These are phyloP conservation scores for Oryza brachyantha DNA, from an alignment of 176 grass and related monocot species.

Conservation along the genomic window DNA sequence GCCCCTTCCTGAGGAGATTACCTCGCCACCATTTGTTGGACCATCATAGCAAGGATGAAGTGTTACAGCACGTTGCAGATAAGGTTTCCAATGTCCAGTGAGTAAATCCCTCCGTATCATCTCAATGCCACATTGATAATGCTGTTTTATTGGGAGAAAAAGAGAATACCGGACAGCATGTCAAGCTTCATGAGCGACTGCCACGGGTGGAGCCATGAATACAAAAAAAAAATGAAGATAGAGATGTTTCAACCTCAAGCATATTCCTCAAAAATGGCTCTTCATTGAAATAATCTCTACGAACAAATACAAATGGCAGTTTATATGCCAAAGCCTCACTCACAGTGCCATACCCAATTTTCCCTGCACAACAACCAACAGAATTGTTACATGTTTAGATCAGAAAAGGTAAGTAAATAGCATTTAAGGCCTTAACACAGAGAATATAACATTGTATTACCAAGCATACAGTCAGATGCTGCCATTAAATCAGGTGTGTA, in stretches of 20 bases:
- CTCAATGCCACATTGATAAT: slow-evolving; percentile 95
- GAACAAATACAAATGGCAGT: slow-evolving; percentile 91
- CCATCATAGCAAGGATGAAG: slow-evolving; percentile 80
- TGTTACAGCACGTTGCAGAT: slow-evolving; percentile 80
- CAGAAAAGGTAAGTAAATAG: slow-evolving; percentile 4
- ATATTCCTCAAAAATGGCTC: slow-evolving; percentile 97
- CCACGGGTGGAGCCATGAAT: background rate
- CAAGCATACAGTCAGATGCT: slow-evolving; percentile 98
- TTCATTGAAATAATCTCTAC: slow-evolving; percentile 99
- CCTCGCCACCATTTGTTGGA: slow-evolving; percentile 79
- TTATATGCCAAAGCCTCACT: slow-evolving; percentile 98
- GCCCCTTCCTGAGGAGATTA: slow-evolving; percentile 33
- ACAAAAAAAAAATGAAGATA: slow-evolving; percentile 11
- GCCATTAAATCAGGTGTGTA: slow-evolving; percentile 99
- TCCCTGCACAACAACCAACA: slow-evolving; percentile 46
- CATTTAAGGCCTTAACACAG: background rate
- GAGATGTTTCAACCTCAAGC: slow-evolving; percentile 80
- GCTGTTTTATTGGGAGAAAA: slow-evolving; percentile 49
- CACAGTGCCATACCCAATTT: slow-evolving; percentile 96
- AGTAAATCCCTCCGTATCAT: slow-evolving; percentile 98
- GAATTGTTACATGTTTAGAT: background rate
- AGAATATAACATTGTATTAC: slow-evolving; percentile 43
- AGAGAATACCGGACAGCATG: background rate
- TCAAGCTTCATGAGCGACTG: slow-evolving; percentile 16
- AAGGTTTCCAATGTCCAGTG: slow-evolving; percentile 96